phyloP scores from a whole-genome alignment of 2,329 filamentous ascomycete species.

The Colletotrichum cuscutae region DNA sequence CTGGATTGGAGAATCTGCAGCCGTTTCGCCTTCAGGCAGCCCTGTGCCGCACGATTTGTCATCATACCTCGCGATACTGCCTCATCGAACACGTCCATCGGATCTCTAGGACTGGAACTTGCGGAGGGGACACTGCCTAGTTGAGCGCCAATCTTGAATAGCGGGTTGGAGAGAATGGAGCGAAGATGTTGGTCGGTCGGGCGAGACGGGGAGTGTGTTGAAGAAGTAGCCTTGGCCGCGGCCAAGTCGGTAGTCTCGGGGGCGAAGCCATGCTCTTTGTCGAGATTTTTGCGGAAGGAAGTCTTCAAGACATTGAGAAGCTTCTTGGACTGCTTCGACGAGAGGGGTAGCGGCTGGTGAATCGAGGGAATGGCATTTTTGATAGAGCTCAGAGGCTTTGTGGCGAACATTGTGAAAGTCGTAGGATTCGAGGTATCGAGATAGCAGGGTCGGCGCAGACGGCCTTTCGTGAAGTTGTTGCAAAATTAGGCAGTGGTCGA shows the following conservation, averaged over 20 bases:
- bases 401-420: slow-evolving; percentile 44
- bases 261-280: slow-evolving; percentile 64
- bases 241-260: slow-evolving; percentile 40
- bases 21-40: slow-evolving; percentile 61
- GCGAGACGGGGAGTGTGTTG: slow-evolving; percentile 36
- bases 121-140: slow-evolving; percentile 17
- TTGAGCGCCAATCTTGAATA: slow-evolving; percentile 56
- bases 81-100: slow-evolving; percentile 65
- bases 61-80: slow-evolving; percentile 67
- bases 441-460: not conserved
- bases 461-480: not conserved
- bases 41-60: slow-evolving; percentile 62
- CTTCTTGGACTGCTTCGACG: slow-evolving; percentile 60
- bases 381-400: slow-evolving; percentile 49
- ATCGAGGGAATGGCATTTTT: slow-evolving; percentile 55
- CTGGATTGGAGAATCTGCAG: slow-evolving; percentile 51
- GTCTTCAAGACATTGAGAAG: slow-evolving; percentile 66
- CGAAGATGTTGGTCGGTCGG: slow-evolving; percentile 63
- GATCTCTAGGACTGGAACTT: slow-evolving; percentile 48
- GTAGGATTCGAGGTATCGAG: not conserved
- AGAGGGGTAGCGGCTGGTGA: slow-evolving; percentile 64
- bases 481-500: not conserved
- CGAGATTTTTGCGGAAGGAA: slow-evolving; percentile 68
- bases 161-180: slow-evolving; percentile 66
- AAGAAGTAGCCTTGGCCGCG: slow-evolving; percentile 21